Evolutionary conservation across 2,329 filamentous ascomycete genomes (phyloP).

Genomic region (Claviceps sp.): DNA sequence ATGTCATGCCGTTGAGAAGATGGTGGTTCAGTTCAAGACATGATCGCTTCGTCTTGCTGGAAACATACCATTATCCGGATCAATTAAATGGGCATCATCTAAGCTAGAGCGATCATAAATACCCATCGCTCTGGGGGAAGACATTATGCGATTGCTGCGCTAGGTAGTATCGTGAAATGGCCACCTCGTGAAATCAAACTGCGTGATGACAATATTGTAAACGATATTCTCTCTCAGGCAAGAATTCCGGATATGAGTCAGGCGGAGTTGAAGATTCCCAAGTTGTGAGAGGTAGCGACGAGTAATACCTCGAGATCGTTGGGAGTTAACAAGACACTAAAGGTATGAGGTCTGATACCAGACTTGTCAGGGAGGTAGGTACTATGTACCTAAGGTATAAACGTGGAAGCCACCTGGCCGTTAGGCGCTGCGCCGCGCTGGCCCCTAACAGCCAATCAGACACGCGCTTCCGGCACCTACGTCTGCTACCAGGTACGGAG

Average conservation of each 20-base stretch:
- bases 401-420: background rate
- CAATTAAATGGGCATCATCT: conserved; percentile 59
- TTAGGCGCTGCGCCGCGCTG: too few species aligned
- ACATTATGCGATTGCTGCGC: conserved; percentile 22
- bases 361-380: background rate
- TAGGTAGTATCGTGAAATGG: background rate
- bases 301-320: background rate
- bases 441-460: too few species aligned
- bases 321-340: background rate
- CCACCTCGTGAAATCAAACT: background rate
- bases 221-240: too few species aligned
- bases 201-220: background rate
- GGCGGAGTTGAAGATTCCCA: background rate
- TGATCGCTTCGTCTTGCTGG: background rate
- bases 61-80: conserved; percentile 59
- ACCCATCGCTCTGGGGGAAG: conserved; percentile 33
- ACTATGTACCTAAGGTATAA: too few species aligned
- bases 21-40: background rate
- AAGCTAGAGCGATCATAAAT: conserved; percentile 49
- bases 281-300: background rate
- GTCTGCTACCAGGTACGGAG: too few species aligned
- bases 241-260: background rate
- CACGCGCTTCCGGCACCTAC: too few species aligned
- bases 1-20: background rate
- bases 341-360: background rate